Base-by-base conservation (phyloP, 768 basidiomycete species). In the Boletus rufocinnamomeus region DNA sequence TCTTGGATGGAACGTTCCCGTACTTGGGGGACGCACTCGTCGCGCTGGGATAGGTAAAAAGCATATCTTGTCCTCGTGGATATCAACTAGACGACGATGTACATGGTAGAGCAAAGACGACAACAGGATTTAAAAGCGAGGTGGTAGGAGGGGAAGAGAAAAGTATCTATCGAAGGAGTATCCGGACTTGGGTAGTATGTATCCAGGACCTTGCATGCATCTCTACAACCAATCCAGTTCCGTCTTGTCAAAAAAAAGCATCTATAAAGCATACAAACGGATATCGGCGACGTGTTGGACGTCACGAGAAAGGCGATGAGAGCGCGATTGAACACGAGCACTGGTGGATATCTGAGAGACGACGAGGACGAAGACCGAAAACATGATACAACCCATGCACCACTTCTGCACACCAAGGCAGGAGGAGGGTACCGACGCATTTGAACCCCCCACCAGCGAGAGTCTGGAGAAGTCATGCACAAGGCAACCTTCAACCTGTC, bases 351-450 rank as follows among this genome's bases (percentile, higher is more conserved):
- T 52, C 17, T 10, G 30, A 37, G 40, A 40, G 17, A 37, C 10
- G 25, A 30, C 30, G 32, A 35, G 4, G 2, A 43, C 16, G 19
- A 49, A n/a, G 5, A 34, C n/a, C 35, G 23, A 59, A 54, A 47
- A 32, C 25, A 54, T 44, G 8, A 44, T 34, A 63, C 35, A 56
- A 57, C 73, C 70, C 76, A 73, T 72, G 71, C 84, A 85, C 70
- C 73, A 76, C 73, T 76, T 80, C 84, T 86, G 73, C 85, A 88
- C 84, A 87, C 80, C 74, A 69, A 75, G 70, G 84, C 84, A 78
- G 80, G 82, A 69, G 71, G 65, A 64, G 65, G 66, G 58, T 59
- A 23, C 32, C 19, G 41, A 28, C 38, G 30, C 7, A 13, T 23
- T 49, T 9, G 52, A 51, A 64, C 59, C 60, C 59, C 62, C 69